Evolutionary conservation across 345 rosid genomes (phyloP), one percentile per base, ranked within the genome.

Genomic region (Clausena lansium): DNA sequence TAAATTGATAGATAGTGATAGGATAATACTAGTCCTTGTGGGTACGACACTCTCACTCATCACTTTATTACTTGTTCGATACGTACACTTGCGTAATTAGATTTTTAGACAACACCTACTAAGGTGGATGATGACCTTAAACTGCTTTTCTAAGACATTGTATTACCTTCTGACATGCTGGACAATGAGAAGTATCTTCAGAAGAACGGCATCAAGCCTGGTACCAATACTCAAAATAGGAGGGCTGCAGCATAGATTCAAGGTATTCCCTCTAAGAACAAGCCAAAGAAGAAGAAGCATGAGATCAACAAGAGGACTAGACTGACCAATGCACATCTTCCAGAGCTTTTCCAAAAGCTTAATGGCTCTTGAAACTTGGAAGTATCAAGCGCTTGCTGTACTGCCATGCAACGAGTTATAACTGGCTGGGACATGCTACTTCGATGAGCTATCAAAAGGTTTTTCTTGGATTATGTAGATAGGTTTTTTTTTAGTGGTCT

Each of bases 221-320:
- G 87, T 1, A 92, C 90, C 22, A 88, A 93, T 83, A 95, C 94
- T 8, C 86, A 89, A 0, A 77, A 85, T 86, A 92, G 97, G 83
- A 87, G 96, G 72, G 96, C 91, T 36, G 90, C 96, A 19, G 93
- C 89, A 13, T 91, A 89, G 82, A 77, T 84, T 38, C 89, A 85
- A 50, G 93, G 97, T 62, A 82, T 89, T 74, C 65, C 86, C 4
- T n/a, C 84, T 22, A 88, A 90, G 84, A 84, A 83, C 30, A 91
- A 88, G 74, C 69, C 73, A 7, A 91, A 86, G 91, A 89, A 93
- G 91, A 92, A 89, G 89, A 90, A 85, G 85, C 87, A 86, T 27
- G 92, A 88, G 82, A 87, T 93, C 84, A 90, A 84, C 81, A 93
- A 91, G 91, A 90, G 91, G 83, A 86, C 97, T 36, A 93, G 88